Evolutionary conservation across 805 yeast genomes (phyloP).

Genomic region (Cephaloascus albidus): DNA sequence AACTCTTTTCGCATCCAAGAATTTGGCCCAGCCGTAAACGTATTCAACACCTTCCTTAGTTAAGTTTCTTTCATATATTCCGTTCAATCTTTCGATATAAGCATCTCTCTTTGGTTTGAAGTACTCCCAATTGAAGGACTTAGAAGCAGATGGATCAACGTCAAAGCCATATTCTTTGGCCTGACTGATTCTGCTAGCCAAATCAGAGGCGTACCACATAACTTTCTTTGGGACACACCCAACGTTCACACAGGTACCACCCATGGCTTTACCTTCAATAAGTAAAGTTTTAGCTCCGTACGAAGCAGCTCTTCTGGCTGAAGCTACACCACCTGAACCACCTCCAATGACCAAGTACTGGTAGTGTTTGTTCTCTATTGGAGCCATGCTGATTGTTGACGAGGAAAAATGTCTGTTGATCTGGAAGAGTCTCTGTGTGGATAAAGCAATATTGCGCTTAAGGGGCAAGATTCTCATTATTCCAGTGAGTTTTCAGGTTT

Average conservation of each 20-base stretch:
- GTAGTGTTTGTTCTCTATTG: slow-evolving; percentile 49
- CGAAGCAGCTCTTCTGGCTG: slow-evolving; percentile 91
- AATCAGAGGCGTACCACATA: slow-evolving; percentile 96
- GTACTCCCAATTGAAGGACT: slow-evolving; percentile 70
- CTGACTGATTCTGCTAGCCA: slow-evolving; percentile 65
- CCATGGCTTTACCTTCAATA: slow-evolving; percentile 74
- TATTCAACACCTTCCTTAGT: slow-evolving; percentile 83
- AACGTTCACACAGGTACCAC: slow-evolving; percentile 98
- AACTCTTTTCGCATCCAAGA: slow-evolving; percentile 61
- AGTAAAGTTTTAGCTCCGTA: slow-evolving; percentile 85
- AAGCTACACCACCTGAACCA: slow-evolving; percentile 99
- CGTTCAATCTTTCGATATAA: slow-evolving; percentile 77
- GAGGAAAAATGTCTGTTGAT: slow-evolving; percentile 15
- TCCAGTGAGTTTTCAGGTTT: not conserved
- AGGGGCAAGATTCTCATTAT: not conserved
- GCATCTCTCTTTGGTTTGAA: slow-evolving; percentile 90
- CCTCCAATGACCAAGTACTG: slow-evolving; percentile 96
- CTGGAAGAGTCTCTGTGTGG: not conserved
- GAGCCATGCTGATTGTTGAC: slow-evolving; percentile 37
- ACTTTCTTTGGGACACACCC: slow-evolving; percentile 99
- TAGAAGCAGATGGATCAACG: slow-evolving; percentile 41
- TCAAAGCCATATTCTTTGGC: slow-evolving; percentile 80
- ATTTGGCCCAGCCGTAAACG: slow-evolving; percentile 79
- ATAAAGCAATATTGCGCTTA: not conserved
- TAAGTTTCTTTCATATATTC: slow-evolving; percentile 85